These are phyloP conservation scores for Strobilomyces echinocephalus DNA, from an alignment of 768 basidiomycete species.

Conservation along the genomic window DNA sequence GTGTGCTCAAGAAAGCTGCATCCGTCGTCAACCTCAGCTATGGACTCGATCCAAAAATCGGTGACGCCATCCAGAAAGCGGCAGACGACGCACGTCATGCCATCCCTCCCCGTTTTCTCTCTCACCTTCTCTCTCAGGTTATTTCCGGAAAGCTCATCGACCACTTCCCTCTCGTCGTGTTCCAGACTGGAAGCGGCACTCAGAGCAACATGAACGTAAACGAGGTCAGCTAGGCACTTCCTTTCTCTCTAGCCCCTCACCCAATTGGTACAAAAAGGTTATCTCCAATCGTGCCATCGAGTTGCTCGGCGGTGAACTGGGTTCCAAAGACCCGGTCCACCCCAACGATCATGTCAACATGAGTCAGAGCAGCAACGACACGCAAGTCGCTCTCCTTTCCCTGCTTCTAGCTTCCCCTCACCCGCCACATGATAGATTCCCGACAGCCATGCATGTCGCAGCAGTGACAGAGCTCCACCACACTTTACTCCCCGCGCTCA, in stretches of 20 bases:
- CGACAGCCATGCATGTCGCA: constrained; percentile 98
- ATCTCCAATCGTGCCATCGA: constrained; percentile 99
- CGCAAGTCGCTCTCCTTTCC: constrained; percentile 47
- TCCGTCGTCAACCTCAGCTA: constrained; percentile 84
- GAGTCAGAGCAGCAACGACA: constrained; percentile 98
- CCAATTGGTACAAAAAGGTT: constrained; percentile 46
- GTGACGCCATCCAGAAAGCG: constrained; percentile 84
- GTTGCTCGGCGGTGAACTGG: constrained; percentile 89
- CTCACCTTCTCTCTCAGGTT: constrained; percentile 50
- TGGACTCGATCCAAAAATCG: constrained; percentile 85
- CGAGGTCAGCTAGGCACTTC: constrained; percentile 52
- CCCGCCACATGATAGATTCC: constrained; percentile 59
- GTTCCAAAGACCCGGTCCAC: constrained; percentile 95
- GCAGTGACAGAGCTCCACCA: constrained; percentile 84
- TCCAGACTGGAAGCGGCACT: constrained; percentile 98
- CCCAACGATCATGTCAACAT: constrained; percentile 99
- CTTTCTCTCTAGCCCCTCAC: not conserved
- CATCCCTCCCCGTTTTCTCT: not conserved
- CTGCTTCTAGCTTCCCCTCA: not conserved
- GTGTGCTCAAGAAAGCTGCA: constrained; percentile 95
- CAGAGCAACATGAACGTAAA: constrained; percentile 99
- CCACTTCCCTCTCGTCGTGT: constrained; percentile 97
- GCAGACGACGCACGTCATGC: constrained; percentile 76
- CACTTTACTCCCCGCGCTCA: constrained; percentile 79
- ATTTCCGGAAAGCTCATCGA: constrained; percentile 92